Percentiles rank a stretch among this genome's conserved stretches.
Evolutionary conservation across 805 yeast genomes (phyloP).

Genomic region (Ogataea philodendri): DNA sequence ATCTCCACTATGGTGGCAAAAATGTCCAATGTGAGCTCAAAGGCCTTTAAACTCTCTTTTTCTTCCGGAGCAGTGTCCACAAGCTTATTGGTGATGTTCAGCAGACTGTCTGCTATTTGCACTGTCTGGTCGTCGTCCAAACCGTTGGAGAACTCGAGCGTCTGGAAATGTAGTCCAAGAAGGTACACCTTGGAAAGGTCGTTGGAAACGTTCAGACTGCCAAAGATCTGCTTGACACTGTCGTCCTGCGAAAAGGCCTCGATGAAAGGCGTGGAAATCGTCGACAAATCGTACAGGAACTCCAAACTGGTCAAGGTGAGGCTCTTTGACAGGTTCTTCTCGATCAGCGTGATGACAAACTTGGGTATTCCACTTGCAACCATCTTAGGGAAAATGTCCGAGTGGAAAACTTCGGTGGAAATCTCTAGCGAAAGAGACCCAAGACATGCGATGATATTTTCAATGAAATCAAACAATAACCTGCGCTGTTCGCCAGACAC

Average conservation of each 20-base stretch:
- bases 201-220: conserved; percentile 10
- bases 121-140: conserved; percentile 24
- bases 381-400: conserved; percentile 25
- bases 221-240: conserved; percentile 11
- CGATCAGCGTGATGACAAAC: conserved; percentile 39
- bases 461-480: conserved; percentile 63
- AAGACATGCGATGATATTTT: conserved; percentile 67
- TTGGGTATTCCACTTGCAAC: conserved; percentile 29
- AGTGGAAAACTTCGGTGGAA: conserved; percentile 50
- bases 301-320: conserved; percentile 24
- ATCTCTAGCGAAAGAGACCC: conserved; percentile 61
- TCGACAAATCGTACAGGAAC: conserved; percentile 32
- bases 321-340: conserved; percentile 32
- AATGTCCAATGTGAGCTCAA: conserved; percentile 73
- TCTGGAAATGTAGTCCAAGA: conserved; percentile 32
- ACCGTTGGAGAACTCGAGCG: conserved; percentile 29
- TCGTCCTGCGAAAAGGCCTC: conserved; percentile 20
- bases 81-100: conserved; percentile 34
- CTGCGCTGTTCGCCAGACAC: conserved; percentile 36
- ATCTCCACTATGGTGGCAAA: conserved; percentile 72
- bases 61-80: conserved; percentile 24
- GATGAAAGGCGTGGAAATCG: conserved; percentile 29
- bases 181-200: conserved; percentile 24
- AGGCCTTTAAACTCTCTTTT: conserved; percentile 53
- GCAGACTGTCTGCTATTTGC: conserved; percentile 23